phyloP scores from a whole-genome alignment of 1,284 basidiomycete genomes.

The Ceratobasidium sp. region DNA sequence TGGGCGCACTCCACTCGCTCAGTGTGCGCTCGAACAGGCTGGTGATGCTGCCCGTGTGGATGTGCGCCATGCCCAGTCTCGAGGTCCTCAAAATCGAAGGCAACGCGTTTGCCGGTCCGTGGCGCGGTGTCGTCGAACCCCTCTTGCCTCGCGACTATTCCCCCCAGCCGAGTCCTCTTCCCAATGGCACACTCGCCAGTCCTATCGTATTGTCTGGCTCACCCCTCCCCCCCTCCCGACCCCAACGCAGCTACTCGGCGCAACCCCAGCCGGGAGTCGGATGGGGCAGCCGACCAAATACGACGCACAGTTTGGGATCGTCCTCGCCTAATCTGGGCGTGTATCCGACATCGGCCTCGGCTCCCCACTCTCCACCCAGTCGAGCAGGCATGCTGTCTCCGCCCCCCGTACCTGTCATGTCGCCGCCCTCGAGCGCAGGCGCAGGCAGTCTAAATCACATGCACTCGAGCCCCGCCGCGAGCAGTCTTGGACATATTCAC shows the following conservation, averaged over 20 bases:
- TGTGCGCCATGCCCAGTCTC: conserved; percentile 81
- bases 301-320: neutral
- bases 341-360: neutral
- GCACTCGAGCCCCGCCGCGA: too few species aligned
- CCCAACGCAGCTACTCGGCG: neutral
- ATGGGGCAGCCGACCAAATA: too few species aligned
- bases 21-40: conserved; percentile 89
- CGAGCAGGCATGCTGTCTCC: neutral
- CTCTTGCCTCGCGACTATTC: conserved; percentile 55
- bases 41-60: conserved; percentile 90
- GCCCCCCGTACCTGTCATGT: neutral
- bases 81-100: conserved; percentile 90
- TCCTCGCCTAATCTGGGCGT: neutral
- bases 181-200: neutral
- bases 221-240: neutral
- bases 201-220: conserved; percentile 43
- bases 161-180: neutral
- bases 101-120: conserved; percentile 91
- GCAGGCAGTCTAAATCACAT: too few species aligned
- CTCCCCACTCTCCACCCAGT: neutral
- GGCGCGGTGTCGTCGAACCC: conserved; percentile 87
- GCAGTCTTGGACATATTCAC: too few species aligned
- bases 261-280: neutral
- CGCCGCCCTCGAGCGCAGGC: neutral
- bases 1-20: conserved; percentile 82